These are phyloP conservation scores for Fusarium agapanthi DNA, from an alignment of 2,329 filamentous ascomycete genomes.

Conservation along the genomic window DNA sequence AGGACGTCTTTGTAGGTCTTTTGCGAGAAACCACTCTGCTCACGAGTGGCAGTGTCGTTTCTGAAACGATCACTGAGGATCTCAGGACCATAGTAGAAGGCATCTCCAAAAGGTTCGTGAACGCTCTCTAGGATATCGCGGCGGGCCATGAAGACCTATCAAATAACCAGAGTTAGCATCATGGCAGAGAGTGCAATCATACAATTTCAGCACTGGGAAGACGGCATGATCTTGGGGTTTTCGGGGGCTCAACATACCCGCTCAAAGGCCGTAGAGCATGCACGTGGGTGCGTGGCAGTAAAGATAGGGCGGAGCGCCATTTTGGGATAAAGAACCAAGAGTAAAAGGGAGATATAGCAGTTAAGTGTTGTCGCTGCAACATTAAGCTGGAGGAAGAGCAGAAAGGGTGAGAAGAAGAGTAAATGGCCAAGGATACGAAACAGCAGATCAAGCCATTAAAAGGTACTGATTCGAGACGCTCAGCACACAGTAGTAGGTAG, in stretches of 20 bases:
- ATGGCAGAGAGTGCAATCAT: background rate
- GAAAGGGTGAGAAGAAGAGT: constrained; percentile 26
- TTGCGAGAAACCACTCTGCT: constrained; percentile 71
- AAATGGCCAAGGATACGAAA: constrained; percentile 1
- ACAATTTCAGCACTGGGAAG: background rate
- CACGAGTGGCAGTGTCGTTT: constrained; percentile 65
- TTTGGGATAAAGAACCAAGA: constrained; percentile 45
- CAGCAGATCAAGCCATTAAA: constrained; percentile 33
- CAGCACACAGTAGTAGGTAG: background rate
- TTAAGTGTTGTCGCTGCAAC: constrained; percentile 40
- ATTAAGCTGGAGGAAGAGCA: constrained; percentile 33
- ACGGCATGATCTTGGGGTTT: background rate
- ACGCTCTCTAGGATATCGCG: constrained; percentile 81
- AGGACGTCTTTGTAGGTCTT: constrained; percentile 82
- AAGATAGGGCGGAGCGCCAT: constrained; percentile 83
- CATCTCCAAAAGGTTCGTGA: constrained; percentile 96
- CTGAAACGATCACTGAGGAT: constrained; percentile 82
- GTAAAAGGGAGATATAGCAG: constrained; percentile 43
- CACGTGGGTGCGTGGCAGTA: constrained; percentile 90
- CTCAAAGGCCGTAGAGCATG: constrained; percentile 97
- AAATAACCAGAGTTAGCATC: constrained; percentile 8
- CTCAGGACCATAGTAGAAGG: constrained; percentile 96
- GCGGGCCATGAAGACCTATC: constrained; percentile 94
- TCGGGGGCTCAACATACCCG: constrained; percentile 65
- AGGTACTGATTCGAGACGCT: constrained; percentile 5